Evolutionary conservation across 208 protist genomes (phyloP), one percentile per base, ranked within the genome.

Genomic region (Crithidia sp.): DNA sequence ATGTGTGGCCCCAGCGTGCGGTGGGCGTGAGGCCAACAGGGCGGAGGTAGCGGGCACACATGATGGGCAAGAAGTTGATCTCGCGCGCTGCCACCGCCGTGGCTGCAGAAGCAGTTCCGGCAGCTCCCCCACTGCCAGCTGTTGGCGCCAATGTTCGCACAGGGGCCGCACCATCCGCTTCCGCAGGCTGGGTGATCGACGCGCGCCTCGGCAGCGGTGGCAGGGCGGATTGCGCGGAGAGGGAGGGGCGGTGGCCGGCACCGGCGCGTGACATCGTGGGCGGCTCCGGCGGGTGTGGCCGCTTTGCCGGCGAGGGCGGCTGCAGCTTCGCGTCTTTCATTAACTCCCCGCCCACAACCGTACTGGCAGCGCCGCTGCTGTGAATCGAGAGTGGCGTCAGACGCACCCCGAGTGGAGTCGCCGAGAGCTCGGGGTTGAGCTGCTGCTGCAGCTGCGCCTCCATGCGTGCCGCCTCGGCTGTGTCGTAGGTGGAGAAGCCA

Each of bases 41-140:
- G 49, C 77, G 79, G 19, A 95, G 81, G 61, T 92, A 91, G 19
- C 88, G 81, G 6, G 90, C 88, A 64, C 88, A 93, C 90, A 95
- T 93, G 52, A 95, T 73, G 4, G 88, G 88, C 44, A 95, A 66
- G 71, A 95, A 93, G 79, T 93, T 95, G 16, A 82, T 81, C 70
- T 90, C 83, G n/a, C 79, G 66, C n/a, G 66, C 49, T 4, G 49
- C 45, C 13, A 9, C 41, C 13, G 5, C 39, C 28, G 12, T 14
- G 55, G 14, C 40, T 41, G 45, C 9, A 28, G 45, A 13, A 13
- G 45, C 45, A 49, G 45, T 12, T 9, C 28, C 47, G 6, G n/a
- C 28, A 6, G 17, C 61, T 5, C 4, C 44, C 45, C 12, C 63
- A 6, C 13, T 37, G 37, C 14, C 50, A 52, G 41, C 0, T 0